Evolutionary conservation across 2,329 filamentous ascomycete species (phyloP).

Genomic region (Parasarocladium wereldwijsianum): DNA sequence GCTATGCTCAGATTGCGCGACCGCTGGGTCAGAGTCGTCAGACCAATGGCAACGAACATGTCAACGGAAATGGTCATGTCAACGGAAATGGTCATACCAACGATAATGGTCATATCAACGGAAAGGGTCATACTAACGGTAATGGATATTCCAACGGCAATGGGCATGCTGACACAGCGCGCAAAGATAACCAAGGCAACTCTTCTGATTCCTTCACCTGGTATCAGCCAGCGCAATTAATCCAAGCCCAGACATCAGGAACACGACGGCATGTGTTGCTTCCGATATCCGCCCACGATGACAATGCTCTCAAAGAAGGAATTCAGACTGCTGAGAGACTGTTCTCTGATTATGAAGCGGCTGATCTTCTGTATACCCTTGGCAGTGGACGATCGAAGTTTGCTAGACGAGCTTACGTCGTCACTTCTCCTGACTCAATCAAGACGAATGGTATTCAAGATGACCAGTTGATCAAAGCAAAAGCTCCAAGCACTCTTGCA

Average conservation of each 20-base stretch:
- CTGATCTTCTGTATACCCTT: conserved; percentile 11
- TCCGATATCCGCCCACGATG: conserved; percentile 10
- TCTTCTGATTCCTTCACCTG: neutral
- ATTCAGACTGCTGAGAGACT: conserved; percentile 6
- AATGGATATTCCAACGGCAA: neutral
- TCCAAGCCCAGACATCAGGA: conserved; percentile 4
- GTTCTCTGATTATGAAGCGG: conserved; percentile 1
- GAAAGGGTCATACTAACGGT: neutral
- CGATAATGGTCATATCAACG: neutral
- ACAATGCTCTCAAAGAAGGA: conserved; percentile 8
- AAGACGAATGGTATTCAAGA: neutral
- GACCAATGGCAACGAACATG: neutral
- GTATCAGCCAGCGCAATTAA: neutral
- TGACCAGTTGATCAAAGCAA: neutral
- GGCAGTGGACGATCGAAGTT: conserved; percentile 6
- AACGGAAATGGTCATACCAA: neutral
- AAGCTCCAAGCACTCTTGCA: neutral
- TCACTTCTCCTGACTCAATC: conserved; percentile 5
- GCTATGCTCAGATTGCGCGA: neutral
- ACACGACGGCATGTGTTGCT: conserved; percentile 9
- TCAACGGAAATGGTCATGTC: neutral
- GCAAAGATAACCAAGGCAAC: neutral
- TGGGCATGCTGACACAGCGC: neutral
- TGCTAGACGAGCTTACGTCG: conserved; percentile 3
- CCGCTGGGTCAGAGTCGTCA: neutral